phyloP scores from a whole-genome alignment of 305 asterid genomes.

The Fraxinus ornus region DNA sequence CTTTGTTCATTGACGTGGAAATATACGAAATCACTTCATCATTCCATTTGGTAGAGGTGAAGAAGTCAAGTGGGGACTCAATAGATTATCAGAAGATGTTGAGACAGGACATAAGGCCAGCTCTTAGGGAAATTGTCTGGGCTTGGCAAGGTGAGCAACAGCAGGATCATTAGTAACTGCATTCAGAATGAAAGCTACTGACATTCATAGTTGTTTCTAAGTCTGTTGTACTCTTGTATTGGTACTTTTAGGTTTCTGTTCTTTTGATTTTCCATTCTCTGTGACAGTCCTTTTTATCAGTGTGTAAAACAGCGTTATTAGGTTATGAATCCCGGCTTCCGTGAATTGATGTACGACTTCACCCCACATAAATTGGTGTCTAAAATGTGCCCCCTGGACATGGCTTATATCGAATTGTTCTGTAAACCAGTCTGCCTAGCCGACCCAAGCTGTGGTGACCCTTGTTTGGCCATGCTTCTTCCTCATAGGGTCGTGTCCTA shows the following conservation, averaged over 20 bases:
- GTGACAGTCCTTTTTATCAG: not conserved
- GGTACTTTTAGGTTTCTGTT: not conserved
- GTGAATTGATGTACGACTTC: too few relatives aligned
- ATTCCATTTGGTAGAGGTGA: slow-evolving; percentile 57
- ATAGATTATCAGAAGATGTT: slow-evolving; percentile 47
- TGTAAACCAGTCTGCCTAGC: not conserved
- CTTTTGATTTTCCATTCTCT: not conserved
- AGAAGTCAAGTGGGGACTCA: slow-evolving; percentile 48
- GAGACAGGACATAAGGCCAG: slow-evolving; percentile 43
- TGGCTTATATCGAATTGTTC: not conserved
- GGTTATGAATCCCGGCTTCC: too few relatives aligned
- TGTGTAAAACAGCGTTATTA: not conserved
- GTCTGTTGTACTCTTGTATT: not conserved
- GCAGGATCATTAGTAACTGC: not conserved
- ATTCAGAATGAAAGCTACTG: not conserved
- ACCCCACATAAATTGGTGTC: too few relatives aligned
- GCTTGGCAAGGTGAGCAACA: slow-evolving; percentile 65
- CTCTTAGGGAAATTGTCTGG: slow-evolving; percentile 52
- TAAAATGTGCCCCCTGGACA: not conserved
- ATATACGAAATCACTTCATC: slow-evolving; percentile 46
- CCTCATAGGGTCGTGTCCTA: not conserved
- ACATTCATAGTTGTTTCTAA: not conserved
- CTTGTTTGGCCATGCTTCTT: not conserved
- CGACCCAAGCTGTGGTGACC: not conserved
- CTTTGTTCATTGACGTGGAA: slow-evolving; percentile 34